phyloP scores from a whole-genome alignment of 139 green algal species.

The Chlamydomonas sp. region DNA sequence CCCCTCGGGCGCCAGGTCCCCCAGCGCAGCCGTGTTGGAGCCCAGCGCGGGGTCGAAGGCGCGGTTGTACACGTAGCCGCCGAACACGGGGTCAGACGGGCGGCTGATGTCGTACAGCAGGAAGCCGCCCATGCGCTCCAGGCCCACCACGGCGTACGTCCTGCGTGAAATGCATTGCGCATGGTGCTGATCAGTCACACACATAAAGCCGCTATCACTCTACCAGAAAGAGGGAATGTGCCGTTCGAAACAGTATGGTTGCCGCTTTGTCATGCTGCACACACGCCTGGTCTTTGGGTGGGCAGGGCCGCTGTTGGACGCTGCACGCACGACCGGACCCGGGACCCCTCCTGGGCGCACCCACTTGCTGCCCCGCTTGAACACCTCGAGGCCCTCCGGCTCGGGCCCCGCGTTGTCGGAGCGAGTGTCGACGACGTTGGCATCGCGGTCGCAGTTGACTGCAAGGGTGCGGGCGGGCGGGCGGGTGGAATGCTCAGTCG shows the following conservation, averaged over 20 bases:
- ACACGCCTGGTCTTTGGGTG: too few species aligned
- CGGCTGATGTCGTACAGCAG: constrained; percentile 26
- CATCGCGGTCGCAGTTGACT: constrained; percentile 37
- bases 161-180: neutral
- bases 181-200: neutral
- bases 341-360: neutral
- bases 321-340: too few species aligned
- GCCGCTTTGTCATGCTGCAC: too few species aligned
- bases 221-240: too few species aligned
- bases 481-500: neutral
- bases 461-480: neutral
- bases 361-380: constrained; percentile 11
- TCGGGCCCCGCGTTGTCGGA: constrained; percentile 29
- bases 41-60: neutral
- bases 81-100: neutral
- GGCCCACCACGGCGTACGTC: constrained; percentile 22
- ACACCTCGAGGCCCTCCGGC: constrained; percentile 31
- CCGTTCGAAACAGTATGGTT: too few species aligned
- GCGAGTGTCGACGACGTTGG: neutral
- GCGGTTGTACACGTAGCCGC: constrained; percentile 27
- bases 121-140: constrained; percentile 38
- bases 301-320: too few species aligned
- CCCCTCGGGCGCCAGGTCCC: constrained; percentile 29
- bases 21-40: neutral
- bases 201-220: too few species aligned